Base-by-base conservation (phyloP, 2,329 filamentous ascomycete genomes). In the Epichloe uncinata region DNA sequence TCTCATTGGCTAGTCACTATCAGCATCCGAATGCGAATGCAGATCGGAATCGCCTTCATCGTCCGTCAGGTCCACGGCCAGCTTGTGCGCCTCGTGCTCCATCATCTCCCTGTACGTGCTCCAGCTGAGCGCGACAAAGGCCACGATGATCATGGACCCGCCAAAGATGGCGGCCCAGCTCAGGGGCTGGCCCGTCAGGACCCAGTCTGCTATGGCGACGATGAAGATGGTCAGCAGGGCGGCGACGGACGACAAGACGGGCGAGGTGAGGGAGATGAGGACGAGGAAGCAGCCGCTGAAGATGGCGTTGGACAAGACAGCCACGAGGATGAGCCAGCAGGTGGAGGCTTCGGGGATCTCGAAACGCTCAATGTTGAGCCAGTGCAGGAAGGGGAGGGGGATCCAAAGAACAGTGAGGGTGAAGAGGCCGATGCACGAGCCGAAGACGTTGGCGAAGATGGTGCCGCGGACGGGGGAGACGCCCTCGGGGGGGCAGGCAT, bases 181-280 rank as follows among this genome's bases (percentile, higher is more conserved):
- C 18, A 95, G 72, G 0, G 85, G 79, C 58, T 84, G 75, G 46
- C 91, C 87, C 0, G 87, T 94, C 42, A 90, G 73, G 50, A 90
- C 63, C 81, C 93, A 94, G 67, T 98, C 93, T 50, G 87, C 87
- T 33, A 97, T 72, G 1, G 91, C 93, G 6, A 98, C 93, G 53
- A 97, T 80, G 73, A 98, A 97, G 57, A 98, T 98, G 20, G 93
- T 98, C 44, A 98, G 74, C 33, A 98, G 78, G 2, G 91, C 88
- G 1, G 93, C 93, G 11, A 98, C 93, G 16, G 86, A 94, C 51
- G 85, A 91, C 4, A 98, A 74, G 3, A 98, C 93, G 0, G 93
- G 93, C 16, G 85, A 91, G 0, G 93, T 98, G 30, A 98, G 75
- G 15, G 84, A 89, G 61, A 98, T 97, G 48, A 98, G 77, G 35